Base-by-base conservation (phyloP, 768 basidiomycete genomes). In the Mycena metata region DNA sequence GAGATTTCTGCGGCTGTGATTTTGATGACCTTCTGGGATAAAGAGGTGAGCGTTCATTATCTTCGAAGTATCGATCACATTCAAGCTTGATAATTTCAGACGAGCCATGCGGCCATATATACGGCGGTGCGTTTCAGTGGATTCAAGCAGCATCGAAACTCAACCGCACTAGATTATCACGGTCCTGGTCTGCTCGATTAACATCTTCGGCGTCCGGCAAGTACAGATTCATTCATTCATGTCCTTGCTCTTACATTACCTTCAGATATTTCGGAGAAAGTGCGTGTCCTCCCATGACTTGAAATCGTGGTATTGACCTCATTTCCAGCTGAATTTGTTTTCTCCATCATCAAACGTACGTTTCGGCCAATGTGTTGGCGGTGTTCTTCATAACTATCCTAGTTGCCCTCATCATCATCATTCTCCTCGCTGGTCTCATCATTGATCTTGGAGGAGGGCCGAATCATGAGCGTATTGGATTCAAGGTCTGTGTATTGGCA, bases 381-480 rank as follows among this genome's bases (percentile, higher is more conserved):
- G 8, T 55, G 26, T 42, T 47, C 43, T 16, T 30, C 55, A 11
- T 47, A 65, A 12, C 33, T 43, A 19, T 16, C 33, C 24, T 56
- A 90, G 89, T 91, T 41, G 70, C 78, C n/a, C 76, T 91, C 60
- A 91, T 92, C 52, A 85, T 85, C 49, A 84, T 86, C n/a, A 79
- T 91, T 39, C 83, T 92, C 57, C 59, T 90, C 45, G 78, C 82
- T 62, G 90, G 90, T 36, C 85, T 96, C 67, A 80, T 93, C 67
- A 84, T 95, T 66, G 91, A 93, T 70, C 85, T 92, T 21, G 95
- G 95, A 46, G 94, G 93, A 64, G 93, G 90, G 1, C 93, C 94
- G 4, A 71, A 85, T 62, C 83, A 86, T 69, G 85, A 90, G 23
- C 86, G 89, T 17, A 84, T 90, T 65, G 92, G 92, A 0, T 93